Evolutionary conservation across 1,284 basidiomycete genomes (phyloP).

Genomic region (Malassezia brasiliensis): DNA sequence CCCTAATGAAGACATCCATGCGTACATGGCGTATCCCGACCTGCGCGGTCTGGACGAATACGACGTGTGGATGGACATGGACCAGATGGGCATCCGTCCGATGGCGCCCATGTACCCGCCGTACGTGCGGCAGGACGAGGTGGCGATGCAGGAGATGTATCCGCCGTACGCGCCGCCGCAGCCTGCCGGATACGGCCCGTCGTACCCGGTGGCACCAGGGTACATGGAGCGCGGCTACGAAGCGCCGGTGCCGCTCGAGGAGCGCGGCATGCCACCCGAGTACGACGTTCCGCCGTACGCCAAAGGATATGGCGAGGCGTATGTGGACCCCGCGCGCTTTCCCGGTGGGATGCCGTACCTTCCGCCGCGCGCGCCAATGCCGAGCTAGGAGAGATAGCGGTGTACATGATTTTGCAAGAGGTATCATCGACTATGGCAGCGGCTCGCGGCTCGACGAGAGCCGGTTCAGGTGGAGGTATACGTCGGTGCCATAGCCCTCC

Average conservation of each 20-base stretch:
- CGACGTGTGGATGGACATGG: constrained; percentile 41
- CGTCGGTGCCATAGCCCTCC: constrained; percentile 62
- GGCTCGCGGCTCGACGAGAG: constrained; percentile 53
- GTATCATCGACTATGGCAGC: constrained; percentile 38
- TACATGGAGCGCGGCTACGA: constrained; percentile 1
- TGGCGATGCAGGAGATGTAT: constrained; percentile 7
- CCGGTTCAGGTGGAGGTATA: constrained; percentile 79
- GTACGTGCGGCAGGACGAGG: constrained; percentile 7
- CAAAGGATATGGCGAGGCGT: neutral
- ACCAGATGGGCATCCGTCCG: constrained; percentile 34
- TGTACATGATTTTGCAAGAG: neutral
- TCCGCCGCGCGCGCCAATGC: no score
- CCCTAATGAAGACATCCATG: constrained; percentile 8
- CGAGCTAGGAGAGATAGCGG: neutral
- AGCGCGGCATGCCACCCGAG: neutral
- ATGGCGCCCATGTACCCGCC: neutral
- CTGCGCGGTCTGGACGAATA: constrained; percentile 37
- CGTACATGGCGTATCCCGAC: constrained; percentile 38
- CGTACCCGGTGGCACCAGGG: neutral
- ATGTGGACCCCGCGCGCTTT: no score
- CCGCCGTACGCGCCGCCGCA: neutral
- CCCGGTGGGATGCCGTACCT: no score
- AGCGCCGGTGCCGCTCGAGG: neutral
- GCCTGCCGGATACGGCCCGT: neutral
- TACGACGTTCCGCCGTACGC: constrained; percentile 1